These are phyloP conservation scores for Akanthomyces lecanii DNA, from an alignment of 2,329 filamentous ascomycete species.

Conservation along the genomic window DNA sequence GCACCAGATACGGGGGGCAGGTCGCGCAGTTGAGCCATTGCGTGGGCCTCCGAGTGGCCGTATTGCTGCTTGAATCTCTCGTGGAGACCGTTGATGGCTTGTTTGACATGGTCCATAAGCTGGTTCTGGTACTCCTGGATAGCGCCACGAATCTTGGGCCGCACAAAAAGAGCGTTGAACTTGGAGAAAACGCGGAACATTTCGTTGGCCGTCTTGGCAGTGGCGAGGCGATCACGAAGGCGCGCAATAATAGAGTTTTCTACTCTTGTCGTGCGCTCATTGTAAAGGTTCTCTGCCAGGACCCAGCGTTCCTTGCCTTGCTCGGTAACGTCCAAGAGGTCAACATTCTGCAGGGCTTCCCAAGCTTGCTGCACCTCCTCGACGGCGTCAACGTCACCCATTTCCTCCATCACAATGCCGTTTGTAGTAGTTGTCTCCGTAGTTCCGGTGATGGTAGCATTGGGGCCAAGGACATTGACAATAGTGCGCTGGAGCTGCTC, in stretches of 20 bases:
- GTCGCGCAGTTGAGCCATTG: slow-evolving; percentile 96
- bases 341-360: slow-evolving; percentile 88
- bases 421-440: slow-evolving; percentile 50
- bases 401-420: slow-evolving; percentile 79
- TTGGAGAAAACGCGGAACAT: slow-evolving; percentile 99
- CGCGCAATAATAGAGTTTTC: slow-evolving; percentile 98
- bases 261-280: slow-evolving; percentile 92
- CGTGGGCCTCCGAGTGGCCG: slow-evolving; percentile 93
- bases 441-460: slow-evolving; percentile 52
- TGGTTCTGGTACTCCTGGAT: slow-evolving; percentile 98
- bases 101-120: slow-evolving; percentile 95
- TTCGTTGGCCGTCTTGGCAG: slow-evolving; percentile 94
- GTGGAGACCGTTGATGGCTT: slow-evolving; percentile 87
- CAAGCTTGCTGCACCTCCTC: slow-evolving; percentile 95
- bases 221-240: slow-evolving; percentile 85
- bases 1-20: slow-evolving; percentile 92
- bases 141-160: slow-evolving; percentile 97
- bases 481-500: slow-evolving; percentile 97
- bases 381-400: slow-evolving; percentile 94
- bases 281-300: slow-evolving; percentile 91
- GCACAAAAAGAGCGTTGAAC: slow-evolving; percentile 97
- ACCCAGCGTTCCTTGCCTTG: slow-evolving; percentile 92
- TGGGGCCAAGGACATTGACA: slow-evolving; percentile 87
- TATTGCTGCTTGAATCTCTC: slow-evolving; percentile 99
- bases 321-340: slow-evolving; percentile 85